phyloP scores from a whole-genome alignment of 371 early-diverging fungal species.

The Apophysomyces variabilis region DNA sequence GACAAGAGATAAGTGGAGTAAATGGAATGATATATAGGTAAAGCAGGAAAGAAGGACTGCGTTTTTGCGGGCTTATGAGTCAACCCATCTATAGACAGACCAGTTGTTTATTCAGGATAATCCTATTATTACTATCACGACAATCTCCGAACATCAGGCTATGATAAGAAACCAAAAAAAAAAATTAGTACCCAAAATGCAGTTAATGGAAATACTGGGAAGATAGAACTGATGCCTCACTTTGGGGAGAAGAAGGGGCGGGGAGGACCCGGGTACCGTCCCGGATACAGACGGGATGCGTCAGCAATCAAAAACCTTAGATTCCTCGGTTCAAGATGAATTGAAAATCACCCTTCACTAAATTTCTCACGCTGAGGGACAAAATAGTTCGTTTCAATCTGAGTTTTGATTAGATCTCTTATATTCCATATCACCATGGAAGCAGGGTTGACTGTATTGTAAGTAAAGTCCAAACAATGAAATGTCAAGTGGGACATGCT shows the following conservation, averaged over 20 bases:
- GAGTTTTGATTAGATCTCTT: not conserved
- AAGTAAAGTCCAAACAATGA: too few relatives aligned
- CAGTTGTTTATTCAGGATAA: not conserved
- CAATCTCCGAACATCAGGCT: slow-evolving; percentile 1
- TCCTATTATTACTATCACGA: slow-evolving; percentile 4
- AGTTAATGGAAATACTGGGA: too few relatives aligned
- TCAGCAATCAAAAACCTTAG: slow-evolving; percentile 7
- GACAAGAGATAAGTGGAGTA: not conserved
- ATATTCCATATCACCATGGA: too few relatives aligned
- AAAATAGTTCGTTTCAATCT: not conserved
- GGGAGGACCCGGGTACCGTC: slow-evolving; percentile 3
- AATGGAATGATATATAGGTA: not conserved
- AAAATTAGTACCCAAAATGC: too few relatives aligned
- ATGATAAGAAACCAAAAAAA: slow-evolving; percentile 2
- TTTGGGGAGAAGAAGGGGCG: not conserved
- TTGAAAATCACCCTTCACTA: not conserved
- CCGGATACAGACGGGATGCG: slow-evolving; percentile 9
- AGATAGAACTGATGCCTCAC: too few relatives aligned
- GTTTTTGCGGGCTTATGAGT: slow-evolving; percentile 3
- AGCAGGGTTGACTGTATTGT: too few relatives aligned
- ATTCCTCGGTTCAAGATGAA: slow-evolving; percentile 3
- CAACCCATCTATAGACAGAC: not conserved
- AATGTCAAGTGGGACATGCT: too few relatives aligned
- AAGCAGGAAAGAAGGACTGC: slow-evolving; percentile 7
- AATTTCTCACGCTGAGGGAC: slow-evolving; percentile 5